Conservation (phyloP, 78 protist species). For the Dictyostelium brefeldianum region DNA sequence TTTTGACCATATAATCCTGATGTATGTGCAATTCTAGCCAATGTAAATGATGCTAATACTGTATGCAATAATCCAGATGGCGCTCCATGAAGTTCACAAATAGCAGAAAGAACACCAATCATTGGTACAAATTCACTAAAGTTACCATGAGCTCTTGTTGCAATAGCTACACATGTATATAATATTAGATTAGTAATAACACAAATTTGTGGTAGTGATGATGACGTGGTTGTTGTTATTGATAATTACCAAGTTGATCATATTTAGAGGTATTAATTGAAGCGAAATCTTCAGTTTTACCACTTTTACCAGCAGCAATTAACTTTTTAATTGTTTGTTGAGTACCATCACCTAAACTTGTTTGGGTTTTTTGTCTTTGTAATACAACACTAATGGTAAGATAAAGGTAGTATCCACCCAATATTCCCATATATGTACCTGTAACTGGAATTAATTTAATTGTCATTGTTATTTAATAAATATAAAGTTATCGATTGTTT, state of each 20-base stretch:
- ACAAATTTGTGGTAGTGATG: too few species aligned
- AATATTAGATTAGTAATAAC: too few species aligned
- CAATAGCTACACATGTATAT: neutral
- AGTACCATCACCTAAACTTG: conserved; percentile 55
- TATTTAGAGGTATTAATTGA: neutral
- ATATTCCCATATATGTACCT: conserved; percentile 39
- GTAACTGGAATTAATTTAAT: conserved; percentile 28
- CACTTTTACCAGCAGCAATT: neutral
- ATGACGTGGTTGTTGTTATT: too few species aligned
- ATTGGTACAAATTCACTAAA: conserved; percentile 57
- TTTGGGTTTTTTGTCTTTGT: neutral
- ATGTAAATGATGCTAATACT: conserved; percentile 1
- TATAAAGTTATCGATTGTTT: too few species aligned
- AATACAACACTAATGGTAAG: neutral
- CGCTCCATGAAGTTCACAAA: conserved; percentile 47
- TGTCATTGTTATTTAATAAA: neutral
- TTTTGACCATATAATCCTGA: neutral
- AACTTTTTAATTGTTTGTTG: neutral
- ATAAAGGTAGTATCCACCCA: conserved; percentile 25
- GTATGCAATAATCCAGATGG: neutral
- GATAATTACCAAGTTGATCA: neutral
- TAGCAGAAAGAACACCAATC: neutral
- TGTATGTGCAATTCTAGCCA: neutral
- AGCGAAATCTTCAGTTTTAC: neutral
- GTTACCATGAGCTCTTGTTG: conserved; percentile 55